Conservation (phyloP, 192 early-diverging fungal genomes). For the Coemansia aciculifera region DNA sequence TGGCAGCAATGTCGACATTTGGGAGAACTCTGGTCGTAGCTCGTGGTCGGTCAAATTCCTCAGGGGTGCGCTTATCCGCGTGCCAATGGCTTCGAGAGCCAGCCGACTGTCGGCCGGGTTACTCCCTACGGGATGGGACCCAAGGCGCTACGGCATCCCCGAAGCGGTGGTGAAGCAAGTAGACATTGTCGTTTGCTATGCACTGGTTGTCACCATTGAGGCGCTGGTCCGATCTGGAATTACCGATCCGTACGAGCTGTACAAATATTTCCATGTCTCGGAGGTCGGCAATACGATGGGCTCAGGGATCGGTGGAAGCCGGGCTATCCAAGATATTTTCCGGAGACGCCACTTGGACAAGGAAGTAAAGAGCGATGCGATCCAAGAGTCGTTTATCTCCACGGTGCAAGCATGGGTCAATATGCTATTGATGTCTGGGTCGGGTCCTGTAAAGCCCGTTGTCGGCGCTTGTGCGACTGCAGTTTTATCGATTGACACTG, state of each 20-base stretch:
- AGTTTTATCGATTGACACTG: constrained; percentile 85
- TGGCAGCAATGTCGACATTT: constrained; percentile 71
- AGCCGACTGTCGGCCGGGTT: constrained; percentile 81
- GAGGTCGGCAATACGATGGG: constrained; percentile 91
- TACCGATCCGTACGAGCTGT: constrained; percentile 96
- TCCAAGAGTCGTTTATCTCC: constrained; percentile 85
- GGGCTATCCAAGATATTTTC: constrained; percentile 76
- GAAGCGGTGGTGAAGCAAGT: constrained; percentile 90
- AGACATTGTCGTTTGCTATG: constrained; percentile 85
- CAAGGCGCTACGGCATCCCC: constrained; percentile 88
- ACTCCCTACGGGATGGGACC: constrained; percentile 91
- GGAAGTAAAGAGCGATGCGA: background rate
- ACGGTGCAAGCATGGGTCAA: constrained; percentile 95
- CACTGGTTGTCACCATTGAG: constrained; percentile 88
- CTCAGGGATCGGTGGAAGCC: constrained; percentile 87
- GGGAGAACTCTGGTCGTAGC: constrained; percentile 58
- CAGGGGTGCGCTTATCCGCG: constrained; percentile 84
- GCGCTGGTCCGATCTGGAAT: constrained; percentile 88
- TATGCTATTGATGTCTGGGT: constrained; percentile 84
- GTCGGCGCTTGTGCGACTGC: constrained; percentile 91
- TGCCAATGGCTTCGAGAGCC: constrained; percentile 91
- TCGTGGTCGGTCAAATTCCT: constrained; percentile 77
- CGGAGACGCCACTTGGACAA: constrained; percentile 73
- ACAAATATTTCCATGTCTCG: constrained; percentile 92
- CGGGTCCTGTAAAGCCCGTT: constrained; percentile 74